Evolutionary conservation across 148 eudicot species (phyloP), one percentile per base, ranked within the genome.

Genomic region (Vaccinium myrtillus): DNA sequence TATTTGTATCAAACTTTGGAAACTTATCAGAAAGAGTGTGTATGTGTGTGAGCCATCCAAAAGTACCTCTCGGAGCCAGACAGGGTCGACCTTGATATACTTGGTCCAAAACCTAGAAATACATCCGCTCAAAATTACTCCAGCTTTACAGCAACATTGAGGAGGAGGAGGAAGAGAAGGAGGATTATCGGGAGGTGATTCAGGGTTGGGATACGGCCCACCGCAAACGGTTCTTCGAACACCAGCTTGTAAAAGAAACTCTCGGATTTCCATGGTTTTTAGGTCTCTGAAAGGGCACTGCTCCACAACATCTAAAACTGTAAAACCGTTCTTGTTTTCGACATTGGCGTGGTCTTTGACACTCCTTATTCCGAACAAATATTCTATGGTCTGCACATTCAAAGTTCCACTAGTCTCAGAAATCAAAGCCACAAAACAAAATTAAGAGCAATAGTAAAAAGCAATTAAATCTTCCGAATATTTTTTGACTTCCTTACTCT

Each of bases 251-350:
- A 88, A 54, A 15, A 88, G 85, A 46, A 88, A 82, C 75, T 85
- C 88, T 65, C 78, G 86, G 79, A 88, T 32, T 32, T 90, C 84
- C 23, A 90, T 87, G 75, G 18, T 25, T 83, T 88, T 81, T 4
- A 88, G 10, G 86, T 88, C 91, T 86, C 84, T 63, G 69, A 6
- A 85, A 1, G 90, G 89, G 19, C 87, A 86, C 19, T 88, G 88
- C 77, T 90, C 90, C 1, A 86, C 27, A 55, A 90, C 61, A 23
- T 90, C 84, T 78, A 90, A 79, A 32, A 86, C 73, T 23, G 91
- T 88, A 8, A 77, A 84, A 63, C 87, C 90, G 73, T 85, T 88
- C 70, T 79, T 82, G 77, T 88, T 90, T 83, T 50, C 49, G 14
- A 81, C 76, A 32, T 85, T 88, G 14, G 12, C 70, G 81, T 30